Conservation (phyloP, 2,329 filamentous ascomycete genomes). For the Blastomyces silverae region DNA sequence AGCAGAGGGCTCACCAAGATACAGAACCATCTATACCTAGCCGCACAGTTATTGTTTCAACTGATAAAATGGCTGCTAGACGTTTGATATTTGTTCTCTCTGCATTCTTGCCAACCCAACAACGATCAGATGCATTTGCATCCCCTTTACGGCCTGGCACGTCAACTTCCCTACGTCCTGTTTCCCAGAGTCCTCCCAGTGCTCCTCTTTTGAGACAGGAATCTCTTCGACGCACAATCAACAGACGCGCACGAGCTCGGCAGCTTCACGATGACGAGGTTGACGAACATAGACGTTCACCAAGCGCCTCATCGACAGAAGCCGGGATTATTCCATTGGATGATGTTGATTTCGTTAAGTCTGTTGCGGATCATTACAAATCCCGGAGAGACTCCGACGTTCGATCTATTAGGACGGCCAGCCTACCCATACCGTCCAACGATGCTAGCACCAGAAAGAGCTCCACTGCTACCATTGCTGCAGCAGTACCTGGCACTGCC, state of each 20-base stretch:
- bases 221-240: slow-evolving; percentile 50
- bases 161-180: slow-evolving; percentile 43
- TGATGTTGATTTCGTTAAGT: slow-evolving; percentile 28
- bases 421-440: slow-evolving; percentile 43
- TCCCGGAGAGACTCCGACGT: slow-evolving; percentile 40
- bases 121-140: slow-evolving; percentile 34
- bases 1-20: slow-evolving; percentile 45
- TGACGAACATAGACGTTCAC: slow-evolving; percentile 34
- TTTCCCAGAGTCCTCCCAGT: slow-evolving; percentile 50
- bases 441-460: slow-evolving; percentile 40
- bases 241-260: slow-evolving; percentile 45
- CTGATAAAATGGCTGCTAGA: slow-evolving; percentile 54
- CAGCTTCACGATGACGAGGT: slow-evolving; percentile 34
- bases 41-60: slow-evolving; percentile 52
- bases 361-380: slow-evolving; percentile 24
- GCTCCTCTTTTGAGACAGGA: slow-evolving; percentile 47
- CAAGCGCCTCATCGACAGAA: slow-evolving; percentile 42
- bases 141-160: slow-evolving; percentile 39
- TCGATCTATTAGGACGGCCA: slow-evolving; percentile 38
- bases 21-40: slow-evolving; percentile 45
- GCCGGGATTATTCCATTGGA: slow-evolving; percentile 34
- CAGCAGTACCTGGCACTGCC: slow-evolving; percentile 46
- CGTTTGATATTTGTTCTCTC: slow-evolving; percentile 53
- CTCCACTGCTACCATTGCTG: slow-evolving; percentile 47
- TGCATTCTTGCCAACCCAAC: slow-evolving; percentile 50